A percentile compares a stretch with the other conserved stretches of the same genome.
Evolutionary conservation across 2,329 filamentous ascomycete species (phyloP).

Genomic region (Huntiella savannae): DNA sequence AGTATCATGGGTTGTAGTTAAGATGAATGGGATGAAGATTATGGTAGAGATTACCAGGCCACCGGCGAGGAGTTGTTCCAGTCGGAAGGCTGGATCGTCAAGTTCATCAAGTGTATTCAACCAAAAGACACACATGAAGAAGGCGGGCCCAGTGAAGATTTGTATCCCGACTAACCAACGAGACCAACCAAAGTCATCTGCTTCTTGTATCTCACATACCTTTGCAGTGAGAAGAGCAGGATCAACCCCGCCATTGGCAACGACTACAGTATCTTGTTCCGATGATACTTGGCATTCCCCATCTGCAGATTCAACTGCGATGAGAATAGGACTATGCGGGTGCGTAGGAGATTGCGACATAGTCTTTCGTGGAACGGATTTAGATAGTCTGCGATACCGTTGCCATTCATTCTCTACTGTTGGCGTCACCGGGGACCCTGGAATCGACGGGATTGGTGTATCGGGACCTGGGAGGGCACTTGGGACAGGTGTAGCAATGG

Average conservation of each 20-base stretch:
- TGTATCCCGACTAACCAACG: conserved; percentile 78
- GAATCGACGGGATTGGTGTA: conserved; percentile 20
- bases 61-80: conserved; percentile 39
- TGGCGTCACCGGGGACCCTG: background rate
- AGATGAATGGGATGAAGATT: conserved; percentile 44
- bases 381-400: conserved; percentile 32
- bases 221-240: conserved; percentile 3
- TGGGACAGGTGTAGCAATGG: conserved; percentile 1
- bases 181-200: conserved; percentile 51
- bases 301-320: conserved; percentile 15
- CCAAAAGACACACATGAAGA: conserved; percentile 61
- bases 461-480: background rate
- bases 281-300: conserved; percentile 3
- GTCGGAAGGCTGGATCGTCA: conserved; percentile 28
- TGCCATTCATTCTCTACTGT: conserved; percentile 30
- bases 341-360: conserved; percentile 14
- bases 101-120: conserved; percentile 43
- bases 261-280: background rate
- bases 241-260: conserved; percentile 1
- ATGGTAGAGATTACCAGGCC: conserved; percentile 51
- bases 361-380: conserved; percentile 16
- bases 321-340: conserved; percentile 17
- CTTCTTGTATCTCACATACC: conserved; percentile 10
- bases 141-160: conserved; percentile 69
- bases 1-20: conserved; percentile 46